Base-by-base conservation (phyloP, 257 asterid species). In the Primulina huaijiensis region DNA sequence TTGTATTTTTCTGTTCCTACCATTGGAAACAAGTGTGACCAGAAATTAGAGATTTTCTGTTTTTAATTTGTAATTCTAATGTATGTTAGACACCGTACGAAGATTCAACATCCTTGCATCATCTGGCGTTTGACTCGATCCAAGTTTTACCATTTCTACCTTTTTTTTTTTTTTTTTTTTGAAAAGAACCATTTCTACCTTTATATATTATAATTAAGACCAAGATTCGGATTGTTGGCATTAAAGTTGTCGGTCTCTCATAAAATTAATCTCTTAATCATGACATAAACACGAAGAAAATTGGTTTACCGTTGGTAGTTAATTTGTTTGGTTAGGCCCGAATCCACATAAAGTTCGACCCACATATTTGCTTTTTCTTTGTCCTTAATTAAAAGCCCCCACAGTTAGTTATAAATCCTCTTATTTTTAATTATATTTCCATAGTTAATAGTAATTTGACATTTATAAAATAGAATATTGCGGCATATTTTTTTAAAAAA, bases 271-370 rank as follows among this genome's bases (percentile, higher is more conserved):
- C 33, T 50, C 65, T 33, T 75, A 78, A 78, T 75, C 77, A 78
- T 71, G 56, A 34, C 23, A 35, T 65, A 23, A 60, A 50, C 29
- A 71, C 29, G 34, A 23, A 37, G 66, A 66, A 23, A 58, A 38
- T 69, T 30, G 59, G 75, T 79, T 79, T 69, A 65, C 78, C 16
- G 84, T 76, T 72, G 76, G 74, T 65, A 59, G 80, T 79, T 72
- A 67, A 64, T 72, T 68, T 21, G 17, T 31, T 1, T 29, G 55
- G 62, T 23, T 29, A 30, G 74, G 68, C 60, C 73, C 72, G 21
- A 60, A 60, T 43, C 19, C 50, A 46, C 73, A 38, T 27, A 65
- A 68, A 64, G 21, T 30, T 31, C 10, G 76, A 29, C 62, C 62
- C 71, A 60, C 70, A 29, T 17, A 31, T 31, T 27, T 68, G 27